Conservation (phyloP, 2,329 filamentous ascomycete genomes). For the Ploettnerulaceae sp. region DNA sequence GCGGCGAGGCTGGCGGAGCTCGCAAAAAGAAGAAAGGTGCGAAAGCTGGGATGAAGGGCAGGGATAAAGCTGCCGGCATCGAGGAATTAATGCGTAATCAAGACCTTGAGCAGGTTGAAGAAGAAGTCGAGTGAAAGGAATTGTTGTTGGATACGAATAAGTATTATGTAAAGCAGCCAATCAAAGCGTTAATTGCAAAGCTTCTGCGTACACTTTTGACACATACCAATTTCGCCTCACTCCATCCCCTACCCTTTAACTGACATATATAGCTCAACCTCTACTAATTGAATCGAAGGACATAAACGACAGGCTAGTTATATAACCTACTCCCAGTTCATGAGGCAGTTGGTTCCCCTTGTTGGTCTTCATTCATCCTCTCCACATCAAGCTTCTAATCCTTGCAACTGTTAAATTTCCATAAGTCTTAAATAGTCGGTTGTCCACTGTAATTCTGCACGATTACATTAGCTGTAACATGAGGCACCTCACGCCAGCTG, state of each 20-base stretch:
- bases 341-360: background rate
- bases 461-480: too few relatives aligned
- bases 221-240: too few relatives aligned
- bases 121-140: slow-evolving; percentile 30
- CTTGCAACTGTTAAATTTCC: background rate
- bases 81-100: slow-evolving; percentile 18
- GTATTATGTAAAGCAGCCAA: background rate
- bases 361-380: background rate
- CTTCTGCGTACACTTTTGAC: background rate
- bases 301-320: background rate
- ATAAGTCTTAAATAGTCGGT: too few relatives aligned
- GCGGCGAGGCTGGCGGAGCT: slow-evolving; percentile 31
- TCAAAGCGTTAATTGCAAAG: background rate
- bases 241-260: too few relatives aligned
- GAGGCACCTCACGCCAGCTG: background rate
- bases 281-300: background rate
- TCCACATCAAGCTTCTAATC: background rate
- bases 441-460: too few relatives aligned
- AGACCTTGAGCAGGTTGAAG: slow-evolving; percentile 27
- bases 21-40: slow-evolving; percentile 37
- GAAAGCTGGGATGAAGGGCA: slow-evolving; percentile 21
- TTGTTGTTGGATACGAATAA: background rate
- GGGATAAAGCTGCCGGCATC: slow-evolving; percentile 12
- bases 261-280: too few relatives aligned
- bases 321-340: background rate